Evolutionary conservation across 2,329 filamentous ascomycete species (phyloP), one percentile per base, ranked within the genome.

Genomic region (Plenodomus lindquistii): DNA sequence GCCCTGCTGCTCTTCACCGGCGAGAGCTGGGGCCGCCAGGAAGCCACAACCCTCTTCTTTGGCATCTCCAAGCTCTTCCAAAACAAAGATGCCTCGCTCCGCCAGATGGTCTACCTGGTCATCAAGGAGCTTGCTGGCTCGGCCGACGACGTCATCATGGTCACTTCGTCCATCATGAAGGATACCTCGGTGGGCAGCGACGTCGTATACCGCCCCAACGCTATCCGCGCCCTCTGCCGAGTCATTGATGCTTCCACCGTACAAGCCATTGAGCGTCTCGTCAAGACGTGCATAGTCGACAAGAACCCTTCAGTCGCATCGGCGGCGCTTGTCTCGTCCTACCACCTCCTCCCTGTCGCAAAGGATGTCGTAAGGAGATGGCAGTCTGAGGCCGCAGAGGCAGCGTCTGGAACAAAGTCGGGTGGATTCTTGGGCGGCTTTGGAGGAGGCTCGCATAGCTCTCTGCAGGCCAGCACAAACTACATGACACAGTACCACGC

Each of bases 121-220:
- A 90, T 97, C 79, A 99, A 97, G 84, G 94, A 99, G 82, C 82
- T 99, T 67, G 91, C 93, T 61, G 85, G 86, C 74, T 96, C 91
- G 19, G 94, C 94, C 50, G 91, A 97, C 79, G 94, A 99, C 81
- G 95, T 97, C 58, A 99, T 99, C 73, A 97, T 99, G 94, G 94
- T 97, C 54, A 99, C 94, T 16, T 96, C 91, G 76, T 97, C 93
- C 63, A 97, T 99, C 65, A 99, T 97, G 94, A 99, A 99, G 81
- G 94, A 99, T 74, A 97, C 93, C 10, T 91, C 92, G 43, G 91
- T 95, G 56, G 90, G 92, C 67, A 97, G 91, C 68, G 94, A 97
- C 71, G 88, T 92, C 44, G 66, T 71, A 22, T 70, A 92, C 79
- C 84, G 94, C 66, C 91, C 94, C 43, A 99, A 99, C 78, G 93